These are phyloP conservation scores for Glonium stellatum DNA, from an alignment of 495 filamentous ascomycete species.

Conservation along the genomic window DNA sequence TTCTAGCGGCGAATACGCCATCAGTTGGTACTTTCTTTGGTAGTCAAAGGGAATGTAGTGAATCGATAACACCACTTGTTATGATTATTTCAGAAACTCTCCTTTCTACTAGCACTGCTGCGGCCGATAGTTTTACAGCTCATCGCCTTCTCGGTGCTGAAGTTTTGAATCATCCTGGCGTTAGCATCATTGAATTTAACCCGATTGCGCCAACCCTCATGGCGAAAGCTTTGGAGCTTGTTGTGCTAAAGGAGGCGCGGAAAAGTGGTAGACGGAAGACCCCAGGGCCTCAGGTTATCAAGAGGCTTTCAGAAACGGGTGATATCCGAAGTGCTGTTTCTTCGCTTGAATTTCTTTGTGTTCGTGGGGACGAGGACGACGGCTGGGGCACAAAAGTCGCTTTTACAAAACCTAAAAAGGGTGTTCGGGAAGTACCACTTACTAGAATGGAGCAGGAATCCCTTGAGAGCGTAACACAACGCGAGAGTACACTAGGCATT, in stretches of 20 bases:
- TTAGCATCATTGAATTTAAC: constrained; percentile 82
- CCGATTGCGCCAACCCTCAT: constrained; percentile 81
- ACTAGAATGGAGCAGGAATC: constrained; percentile 68
- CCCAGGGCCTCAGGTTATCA: constrained; percentile 64
- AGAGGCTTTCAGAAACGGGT: constrained; percentile 69
- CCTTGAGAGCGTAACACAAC: constrained; percentile 66
- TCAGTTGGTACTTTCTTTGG: constrained; percentile 36
- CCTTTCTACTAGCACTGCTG: constrained; percentile 64
- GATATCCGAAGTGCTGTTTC: constrained; percentile 89
- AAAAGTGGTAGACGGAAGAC: constrained; percentile 59
- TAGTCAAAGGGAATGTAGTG: constrained; percentile 13
- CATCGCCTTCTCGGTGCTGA: constrained; percentile 81
- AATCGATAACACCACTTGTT: constrained; percentile 63
- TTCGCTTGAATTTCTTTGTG: constrained; percentile 80
- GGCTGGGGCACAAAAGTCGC: constrained; percentile 62
- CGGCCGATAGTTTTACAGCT: constrained; percentile 80
- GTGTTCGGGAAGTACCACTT: constrained; percentile 46
- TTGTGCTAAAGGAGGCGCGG: constrained; percentile 73
- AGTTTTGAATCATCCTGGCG: constrained; percentile 68
- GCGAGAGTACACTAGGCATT: constrained; percentile 80
- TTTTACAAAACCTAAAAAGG: constrained; percentile 57
- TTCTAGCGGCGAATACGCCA: constrained; percentile 56
- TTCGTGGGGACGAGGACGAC: constrained; percentile 59
- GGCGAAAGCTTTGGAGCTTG: constrained; percentile 68
- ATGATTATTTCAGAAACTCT: constrained; percentile 87